Base-by-base conservation (phyloP, 2,329 filamentous ascomycete genomes). In the Biscogniauxia mediterranea region DNA sequence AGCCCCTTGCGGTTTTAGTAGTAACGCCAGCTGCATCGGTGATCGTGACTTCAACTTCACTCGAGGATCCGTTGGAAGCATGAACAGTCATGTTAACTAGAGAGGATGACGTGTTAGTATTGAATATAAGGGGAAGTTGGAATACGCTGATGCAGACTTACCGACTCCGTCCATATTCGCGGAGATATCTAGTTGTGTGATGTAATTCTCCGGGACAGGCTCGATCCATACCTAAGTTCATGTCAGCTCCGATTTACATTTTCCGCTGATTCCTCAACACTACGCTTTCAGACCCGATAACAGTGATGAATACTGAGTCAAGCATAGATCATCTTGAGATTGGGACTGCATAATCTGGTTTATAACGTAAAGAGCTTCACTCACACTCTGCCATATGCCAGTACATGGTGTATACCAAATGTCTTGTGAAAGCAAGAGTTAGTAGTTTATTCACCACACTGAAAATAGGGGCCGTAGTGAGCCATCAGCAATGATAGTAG, bases 181-280 rank as follows among this genome's bases (percentile, higher is more conserved):
- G 25, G 79, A 73, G 17, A 91, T 69, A 63, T 90, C 84, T 1
- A 91, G 74, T 50, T 82, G 78, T 0, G 81, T 83, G 58, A 91
- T 83, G 66, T 87, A 77, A 55, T 83, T 80, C 0, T 75, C 64
- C 0, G 88, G 85, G 0, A 83, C 86, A n/a, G 83, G 79, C 70
- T 89, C 85, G 1, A 92, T 76, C 89, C 89, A 92, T 0, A 91
- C 89, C 19, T 81, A 82, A 70, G n/a, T 23, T 9, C n/a, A 56
- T 15, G 54, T 66, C 58, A 66, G 56, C 20, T 25, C 25, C 56
- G 8, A 21, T 8, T 42, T 13, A n/a, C 25, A n/a, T 42, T 52
- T 25, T 32, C 28, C 23, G 23, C 23, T 23, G 23, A 3, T 23
- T 23, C 23, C 23, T 5, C 23, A 23, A 23, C 23, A 23, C 23